A percentile compares a stretch with the other conserved stretches of the same genome.
phyloP scores from a whole-genome alignment of 108 stramenopile species.

The Skeletonema costatum region DNA sequence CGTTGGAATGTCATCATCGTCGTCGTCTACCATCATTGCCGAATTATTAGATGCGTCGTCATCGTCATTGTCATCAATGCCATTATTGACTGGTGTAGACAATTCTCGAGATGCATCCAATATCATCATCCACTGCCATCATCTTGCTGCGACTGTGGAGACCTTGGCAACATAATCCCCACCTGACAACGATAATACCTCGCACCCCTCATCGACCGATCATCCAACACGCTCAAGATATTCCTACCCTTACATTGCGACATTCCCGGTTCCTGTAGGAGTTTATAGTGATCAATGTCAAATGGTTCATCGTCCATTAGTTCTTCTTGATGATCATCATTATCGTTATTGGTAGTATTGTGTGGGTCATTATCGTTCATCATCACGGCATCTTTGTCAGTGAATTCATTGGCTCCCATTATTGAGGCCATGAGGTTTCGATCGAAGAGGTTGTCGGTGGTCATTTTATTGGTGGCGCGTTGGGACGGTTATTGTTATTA shows the following conservation, averaged over 20 bases:
- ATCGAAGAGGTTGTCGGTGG: background rate
- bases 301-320: slow-evolving; percentile 2
- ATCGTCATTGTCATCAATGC: background rate
- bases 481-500: background rate
- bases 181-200: background rate
- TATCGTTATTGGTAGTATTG: background rate
- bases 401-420: background rate
- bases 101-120: background rate
- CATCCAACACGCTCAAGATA: background rate
- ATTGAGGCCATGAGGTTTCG: background rate
- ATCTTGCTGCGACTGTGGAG: background rate
- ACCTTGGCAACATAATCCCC: background rate
- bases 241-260: slow-evolving; percentile 11
- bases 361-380: background rate
- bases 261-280: background rate
- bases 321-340: background rate
- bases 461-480: too few species aligned
- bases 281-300: slow-evolving; percentile 7
- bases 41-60: background rate
- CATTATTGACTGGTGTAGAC: background rate
- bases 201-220: slow-evolving; percentile 4
- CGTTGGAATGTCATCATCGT: background rate
- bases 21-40: background rate
- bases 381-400: background rate
- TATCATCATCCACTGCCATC: background rate